Percentiles rank a stretch among this genome's conserved stretches.
phyloP scores from a whole-genome alignment of 768 basidiomycete species.

The Tricholoma terreum region DNA sequence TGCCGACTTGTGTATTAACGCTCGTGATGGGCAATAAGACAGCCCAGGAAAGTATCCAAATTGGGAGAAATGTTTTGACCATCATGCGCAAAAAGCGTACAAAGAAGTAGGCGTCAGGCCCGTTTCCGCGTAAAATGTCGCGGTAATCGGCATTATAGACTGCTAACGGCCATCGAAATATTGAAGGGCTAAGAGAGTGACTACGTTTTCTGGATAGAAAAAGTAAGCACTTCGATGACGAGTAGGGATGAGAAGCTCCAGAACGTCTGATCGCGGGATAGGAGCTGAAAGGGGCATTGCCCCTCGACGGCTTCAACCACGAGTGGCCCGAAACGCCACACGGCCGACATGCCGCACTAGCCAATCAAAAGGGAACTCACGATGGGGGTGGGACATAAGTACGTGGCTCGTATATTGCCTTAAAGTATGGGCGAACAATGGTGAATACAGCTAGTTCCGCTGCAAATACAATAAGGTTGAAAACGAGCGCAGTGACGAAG shows the following conservation, averaged over 20 bases:
- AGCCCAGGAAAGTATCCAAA: conserved; percentile 88
- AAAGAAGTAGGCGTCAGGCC: conserved; percentile 91
- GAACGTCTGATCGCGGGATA: too few species aligned
- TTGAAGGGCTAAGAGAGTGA: conserved; percentile 43
- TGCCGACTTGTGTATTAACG: conserved; percentile 44
- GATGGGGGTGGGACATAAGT: conserved; percentile 55
- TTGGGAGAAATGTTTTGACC: conserved; percentile 77
- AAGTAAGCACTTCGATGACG: not conserved
- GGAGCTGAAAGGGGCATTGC: too few species aligned
- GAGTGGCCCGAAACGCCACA: not conserved
- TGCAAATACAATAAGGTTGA: conserved; percentile 75
- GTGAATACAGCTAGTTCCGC: conserved; percentile 76
- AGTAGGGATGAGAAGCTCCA: too few species aligned
- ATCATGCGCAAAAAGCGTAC: conserved; percentile 88
- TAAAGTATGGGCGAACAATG: conserved; percentile 81
- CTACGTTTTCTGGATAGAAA: conserved; percentile 51
- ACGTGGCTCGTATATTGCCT: conserved; percentile 84
- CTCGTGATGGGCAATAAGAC: conserved; percentile 77
- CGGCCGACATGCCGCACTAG: not conserved
- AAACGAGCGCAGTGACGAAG: conserved; percentile 81
- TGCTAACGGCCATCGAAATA: conserved; percentile 65
- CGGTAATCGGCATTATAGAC: conserved; percentile 61
- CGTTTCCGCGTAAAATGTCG: conserved; percentile 65
- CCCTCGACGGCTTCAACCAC: too few species aligned
- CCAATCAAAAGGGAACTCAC: conserved; percentile 26